Percentiles rank a stretch among this genome's conserved stretches.
These are phyloP conservation scores for Ambispora gerdemannii DNA, from an alignment of 192 early-diverging fungal species.

Conservation along the genomic window DNA sequence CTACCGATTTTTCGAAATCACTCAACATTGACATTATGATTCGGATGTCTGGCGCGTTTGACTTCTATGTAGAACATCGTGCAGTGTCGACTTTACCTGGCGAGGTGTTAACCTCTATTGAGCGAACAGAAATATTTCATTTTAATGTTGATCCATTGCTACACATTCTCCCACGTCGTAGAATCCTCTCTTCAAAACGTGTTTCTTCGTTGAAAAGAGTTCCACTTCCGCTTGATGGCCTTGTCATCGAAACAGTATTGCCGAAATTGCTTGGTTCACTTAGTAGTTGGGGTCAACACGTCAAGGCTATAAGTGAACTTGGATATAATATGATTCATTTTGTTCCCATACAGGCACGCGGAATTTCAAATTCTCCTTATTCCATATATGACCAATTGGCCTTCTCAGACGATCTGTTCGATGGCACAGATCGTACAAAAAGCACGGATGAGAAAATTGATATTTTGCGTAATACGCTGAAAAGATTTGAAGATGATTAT, in stretches of 20 bases:
- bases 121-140: slow-evolving; percentile 52
- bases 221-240: slow-evolving; percentile 79
- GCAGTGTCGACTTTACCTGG: slow-evolving; percentile 28
- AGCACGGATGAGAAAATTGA: slow-evolving; percentile 60
- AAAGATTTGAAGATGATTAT: slow-evolving; percentile 59
- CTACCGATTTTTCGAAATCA: slow-evolving; percentile 58
- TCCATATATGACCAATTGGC: slow-evolving; percentile 92
- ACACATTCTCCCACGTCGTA: slow-evolving; percentile 39
- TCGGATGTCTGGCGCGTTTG: slow-evolving; percentile 72
- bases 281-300: slow-evolving; percentile 67
- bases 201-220: slow-evolving; percentile 18
- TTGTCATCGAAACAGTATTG: slow-evolving; percentile 87
- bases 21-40: slow-evolving; percentile 54
- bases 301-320: slow-evolving; percentile 64
- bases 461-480: slow-evolving; percentile 53
- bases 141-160: slow-evolving; percentile 92
- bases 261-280: slow-evolving; percentile 96
- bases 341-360: slow-evolving; percentile 89
- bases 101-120: slow-evolving; percentile 17
- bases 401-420: slow-evolving; percentile 87
- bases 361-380: slow-evolving; percentile 95
- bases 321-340: slow-evolving; percentile 99
- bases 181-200: slow-evolving; percentile 15
- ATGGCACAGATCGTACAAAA: slow-evolving; percentile 42
- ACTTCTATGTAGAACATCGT: slow-evolving; percentile 78